These are phyloP conservation scores for Penicillium roqueforti DNA, from an alignment of 495 filamentous ascomycete genomes.

Conservation along the genomic window DNA sequence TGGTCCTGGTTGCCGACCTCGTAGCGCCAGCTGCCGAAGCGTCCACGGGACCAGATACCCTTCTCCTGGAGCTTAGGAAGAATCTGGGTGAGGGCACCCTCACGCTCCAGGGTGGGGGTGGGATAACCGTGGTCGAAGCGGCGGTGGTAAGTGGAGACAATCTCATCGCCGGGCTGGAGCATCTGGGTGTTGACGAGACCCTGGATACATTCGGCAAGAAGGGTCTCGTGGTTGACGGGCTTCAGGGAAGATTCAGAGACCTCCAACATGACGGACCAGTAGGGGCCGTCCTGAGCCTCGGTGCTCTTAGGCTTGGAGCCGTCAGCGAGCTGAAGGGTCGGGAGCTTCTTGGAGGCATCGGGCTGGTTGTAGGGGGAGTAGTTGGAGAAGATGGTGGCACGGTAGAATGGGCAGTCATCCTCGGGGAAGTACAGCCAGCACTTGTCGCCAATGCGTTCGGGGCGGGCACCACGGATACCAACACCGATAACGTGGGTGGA, in stretches of 20 bases:
- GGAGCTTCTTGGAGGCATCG: conserved; percentile 71
- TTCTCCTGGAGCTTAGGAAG: conserved; percentile 86
- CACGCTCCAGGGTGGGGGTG: conserved; percentile 90
- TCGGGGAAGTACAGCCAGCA: conserved; percentile 99
- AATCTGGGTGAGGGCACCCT: conserved; percentile 87
- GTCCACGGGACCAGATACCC: conserved; percentile 92
- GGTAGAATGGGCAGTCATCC: conserved; percentile 98
- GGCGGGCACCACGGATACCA: conserved; percentile 84
- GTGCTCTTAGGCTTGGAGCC: conserved; percentile 70
- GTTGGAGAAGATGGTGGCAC: conserved; percentile 99
- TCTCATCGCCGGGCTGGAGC: conserved; percentile 85
- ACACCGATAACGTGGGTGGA: conserved; percentile 97
- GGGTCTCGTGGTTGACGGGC: conserved; percentile 75
- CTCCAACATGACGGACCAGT: conserved; percentile 99
- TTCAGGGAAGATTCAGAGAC: conserved; percentile 96
- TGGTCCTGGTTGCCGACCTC: conserved; percentile 98
- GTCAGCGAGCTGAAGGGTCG: conserved; percentile 78
- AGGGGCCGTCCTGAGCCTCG: conserved; percentile 76
- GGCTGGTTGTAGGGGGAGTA: conserved; percentile 99
- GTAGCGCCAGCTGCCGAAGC: conserved; percentile 98
- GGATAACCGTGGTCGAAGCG: conserved; percentile 99
- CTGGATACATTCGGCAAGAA: conserved; percentile 87
- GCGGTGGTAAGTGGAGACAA: conserved; percentile 97
- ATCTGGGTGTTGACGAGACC: conserved; percentile 97
- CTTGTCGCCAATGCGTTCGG: conserved; percentile 98